phyloP scores from a whole-genome alignment of 208 protist species.

The Leishmania aethiopica region DNA sequence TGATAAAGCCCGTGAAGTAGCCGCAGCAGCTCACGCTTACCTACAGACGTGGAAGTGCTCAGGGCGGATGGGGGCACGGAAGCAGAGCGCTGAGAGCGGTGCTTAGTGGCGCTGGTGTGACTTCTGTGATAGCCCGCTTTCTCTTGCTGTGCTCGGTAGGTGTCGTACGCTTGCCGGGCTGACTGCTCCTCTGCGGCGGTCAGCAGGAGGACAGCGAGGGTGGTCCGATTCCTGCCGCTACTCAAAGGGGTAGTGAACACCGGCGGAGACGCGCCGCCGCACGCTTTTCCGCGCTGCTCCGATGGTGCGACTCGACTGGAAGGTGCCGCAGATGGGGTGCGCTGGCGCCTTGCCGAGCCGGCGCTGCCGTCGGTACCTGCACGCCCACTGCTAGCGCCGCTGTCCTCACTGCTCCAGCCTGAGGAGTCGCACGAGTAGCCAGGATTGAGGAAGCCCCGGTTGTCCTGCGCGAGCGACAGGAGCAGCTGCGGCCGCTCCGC shows the following conservation, averaged over 20 bases:
- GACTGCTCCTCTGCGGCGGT: constrained; percentile 7
- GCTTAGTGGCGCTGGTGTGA: neutral
- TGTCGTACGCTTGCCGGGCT: constrained; percentile 2
- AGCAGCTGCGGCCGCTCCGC: neutral
- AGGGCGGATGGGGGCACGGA: neutral
- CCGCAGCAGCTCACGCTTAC: neutral
- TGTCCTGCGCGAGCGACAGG: constrained; percentile 20
- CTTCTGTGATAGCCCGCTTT: neutral
- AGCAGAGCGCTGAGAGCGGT: neutral
- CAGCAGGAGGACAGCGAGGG: constrained; percentile 3
- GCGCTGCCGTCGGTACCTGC: neutral
- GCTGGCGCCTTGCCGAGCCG: neutral
- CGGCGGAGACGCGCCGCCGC: neutral
- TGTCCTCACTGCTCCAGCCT: constrained; percentile 4
- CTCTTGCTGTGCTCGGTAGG: neutral
- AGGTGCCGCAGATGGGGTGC: neutral
- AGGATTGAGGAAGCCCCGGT: constrained; percentile 25
- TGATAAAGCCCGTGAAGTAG: constrained; percentile 17
- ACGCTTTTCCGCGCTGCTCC: neutral
- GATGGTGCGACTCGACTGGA: neutral
- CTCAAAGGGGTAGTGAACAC: neutral
- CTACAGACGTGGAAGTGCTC: neutral
- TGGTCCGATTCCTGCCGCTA: neutral
- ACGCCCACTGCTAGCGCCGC: neutral
- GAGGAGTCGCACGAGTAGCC: constrained; percentile 10